Percentiles rank a stretch among this genome's conserved stretches.
Evolutionary conservation across 257 asterid genomes (phyloP).

Genomic region (Nicotiana attenuata): DNA sequence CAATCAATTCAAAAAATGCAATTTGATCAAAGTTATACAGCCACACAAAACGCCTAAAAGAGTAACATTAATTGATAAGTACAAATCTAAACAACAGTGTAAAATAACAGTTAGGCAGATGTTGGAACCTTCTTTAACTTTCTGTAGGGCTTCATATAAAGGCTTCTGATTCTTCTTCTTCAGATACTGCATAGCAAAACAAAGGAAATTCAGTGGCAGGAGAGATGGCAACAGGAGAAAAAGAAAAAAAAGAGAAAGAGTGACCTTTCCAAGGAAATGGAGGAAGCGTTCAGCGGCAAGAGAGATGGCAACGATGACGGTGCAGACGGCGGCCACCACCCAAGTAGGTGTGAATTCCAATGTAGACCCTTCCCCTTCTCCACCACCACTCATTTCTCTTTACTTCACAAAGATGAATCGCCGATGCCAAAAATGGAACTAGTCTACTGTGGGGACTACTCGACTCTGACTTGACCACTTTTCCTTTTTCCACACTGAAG

Average conservation of each 20-base stretch:
- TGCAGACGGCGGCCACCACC: slow-evolving; percentile 85
- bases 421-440: too few relatives aligned
- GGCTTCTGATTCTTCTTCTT: slow-evolving; percentile 66
- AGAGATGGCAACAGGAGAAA: background rate
- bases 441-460: too few relatives aligned
- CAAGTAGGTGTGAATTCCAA: slow-evolving; percentile 86
- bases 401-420: background rate
- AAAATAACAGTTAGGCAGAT: background rate
- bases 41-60: background rate
- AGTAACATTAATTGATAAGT: background rate
- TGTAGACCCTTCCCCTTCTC: slow-evolving; percentile 46
- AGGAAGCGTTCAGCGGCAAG: slow-evolving; percentile 61
- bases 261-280: slow-evolving; percentile 69
- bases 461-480: too few relatives aligned
- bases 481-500: too few relatives aligned
- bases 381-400: slow-evolving; percentile 57
- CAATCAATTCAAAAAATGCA: slow-evolving; percentile 5
- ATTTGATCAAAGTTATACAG: background rate
- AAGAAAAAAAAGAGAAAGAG: background rate
- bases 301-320: slow-evolving; percentile 67
- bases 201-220: background rate
- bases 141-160: slow-evolving; percentile 66
- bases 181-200: slow-evolving; percentile 47
- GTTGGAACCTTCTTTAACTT: slow-evolving; percentile 65
- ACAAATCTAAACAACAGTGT: background rate